These are phyloP conservation scores for Lepidium sativum DNA, from an alignment of 345 rosid species.

Conservation along the genomic window DNA sequence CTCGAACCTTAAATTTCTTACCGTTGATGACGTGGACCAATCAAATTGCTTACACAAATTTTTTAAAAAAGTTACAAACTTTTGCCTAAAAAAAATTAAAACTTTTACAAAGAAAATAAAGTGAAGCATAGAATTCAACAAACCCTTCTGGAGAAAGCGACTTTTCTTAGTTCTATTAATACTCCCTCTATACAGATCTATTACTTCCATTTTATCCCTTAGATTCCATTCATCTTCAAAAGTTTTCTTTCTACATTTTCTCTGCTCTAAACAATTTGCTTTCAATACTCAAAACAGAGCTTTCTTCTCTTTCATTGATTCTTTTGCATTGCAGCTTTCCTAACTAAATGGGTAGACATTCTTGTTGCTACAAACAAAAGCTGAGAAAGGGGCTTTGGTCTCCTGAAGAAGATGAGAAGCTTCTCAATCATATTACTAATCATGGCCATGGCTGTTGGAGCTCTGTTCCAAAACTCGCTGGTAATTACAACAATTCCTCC, in stretches of 20 bases:
- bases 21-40: slow-evolving; percentile 18
- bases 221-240: slow-evolving; percentile 21
- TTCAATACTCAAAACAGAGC: neutral
- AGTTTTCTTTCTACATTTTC: slow-evolving; percentile 1
- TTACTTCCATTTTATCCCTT: slow-evolving; percentile 21
- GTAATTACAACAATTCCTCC: slow-evolving; percentile 21
- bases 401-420: slow-evolving; percentile 86
- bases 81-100: neutral
- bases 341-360: slow-evolving; percentile 66
- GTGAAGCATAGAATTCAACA: slow-evolving; percentile 13
- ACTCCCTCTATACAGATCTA: slow-evolving; percentile 8
- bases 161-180: slow-evolving; percentile 24
- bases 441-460: slow-evolving; percentile 89
- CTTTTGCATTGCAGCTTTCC: slow-evolving; percentile 13
- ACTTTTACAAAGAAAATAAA: neutral
- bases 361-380: slow-evolving; percentile 75
- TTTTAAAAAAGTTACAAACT: neutral
- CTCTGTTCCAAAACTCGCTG: slow-evolving; percentile 79
- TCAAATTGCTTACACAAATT: neutral
- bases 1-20: slow-evolving; percentile 1
- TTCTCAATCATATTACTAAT: slow-evolving; percentile 54
- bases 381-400: slow-evolving; percentile 86
- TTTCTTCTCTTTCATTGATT: neutral
- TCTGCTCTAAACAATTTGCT: neutral
- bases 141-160: slow-evolving; percentile 21